A percentile compares a stretch with the other conserved stretches of the same genome.
phyloP scores from a whole-genome alignment of 768 basidiomycete genomes.

The Tylopilus sp. region DNA sequence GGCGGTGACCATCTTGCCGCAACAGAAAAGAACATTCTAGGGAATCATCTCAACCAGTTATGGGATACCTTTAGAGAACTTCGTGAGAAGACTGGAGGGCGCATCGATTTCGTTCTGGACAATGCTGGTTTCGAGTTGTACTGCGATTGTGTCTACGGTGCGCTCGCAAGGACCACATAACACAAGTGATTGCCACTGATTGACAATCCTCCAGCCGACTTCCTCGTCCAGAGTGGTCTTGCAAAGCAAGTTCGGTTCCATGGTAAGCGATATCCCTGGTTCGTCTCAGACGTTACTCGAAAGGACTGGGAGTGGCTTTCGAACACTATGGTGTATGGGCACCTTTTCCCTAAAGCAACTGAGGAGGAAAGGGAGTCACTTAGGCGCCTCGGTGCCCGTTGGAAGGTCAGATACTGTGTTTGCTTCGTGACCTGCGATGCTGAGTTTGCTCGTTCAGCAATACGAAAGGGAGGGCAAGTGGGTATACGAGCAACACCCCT shows the following conservation, averaged over 20 bases:
- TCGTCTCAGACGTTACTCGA: conserved; percentile 89
- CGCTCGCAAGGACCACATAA: conserved; percentile 16
- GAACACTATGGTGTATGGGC: conserved; percentile 86
- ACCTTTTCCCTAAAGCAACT: conserved; percentile 81
- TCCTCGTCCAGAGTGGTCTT: conserved; percentile 85
- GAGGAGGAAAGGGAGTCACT: conserved; percentile 82
- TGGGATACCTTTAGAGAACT: conserved; percentile 76
- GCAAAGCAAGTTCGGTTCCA: conserved; percentile 88
- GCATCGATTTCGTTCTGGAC: conserved; percentile 80
- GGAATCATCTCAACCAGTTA: conserved; percentile 69
- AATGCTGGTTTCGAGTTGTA: conserved; percentile 86
- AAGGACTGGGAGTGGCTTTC: conserved; percentile 94
- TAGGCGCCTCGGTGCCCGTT: conserved; percentile 72
- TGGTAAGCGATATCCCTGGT: conserved; percentile 94
- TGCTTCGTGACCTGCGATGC: neutral
- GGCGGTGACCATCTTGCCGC: conserved; percentile 94
- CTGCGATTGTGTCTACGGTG: conserved; percentile 83
- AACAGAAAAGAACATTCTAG: conserved; percentile 94
- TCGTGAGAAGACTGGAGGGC: conserved; percentile 65
- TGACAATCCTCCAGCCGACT: conserved; percentile 65
- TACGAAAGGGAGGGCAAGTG: conserved; percentile 91
- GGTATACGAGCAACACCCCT: conserved; percentile 92
- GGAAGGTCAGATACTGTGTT: conserved; percentile 61
- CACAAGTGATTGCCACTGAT: neutral
- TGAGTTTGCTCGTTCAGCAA: conserved; percentile 45